These are phyloP conservation scores for Leccinum disarticulatum DNA, from an alignment of 768 basidiomycete genomes.

Conservation along the genomic window DNA sequence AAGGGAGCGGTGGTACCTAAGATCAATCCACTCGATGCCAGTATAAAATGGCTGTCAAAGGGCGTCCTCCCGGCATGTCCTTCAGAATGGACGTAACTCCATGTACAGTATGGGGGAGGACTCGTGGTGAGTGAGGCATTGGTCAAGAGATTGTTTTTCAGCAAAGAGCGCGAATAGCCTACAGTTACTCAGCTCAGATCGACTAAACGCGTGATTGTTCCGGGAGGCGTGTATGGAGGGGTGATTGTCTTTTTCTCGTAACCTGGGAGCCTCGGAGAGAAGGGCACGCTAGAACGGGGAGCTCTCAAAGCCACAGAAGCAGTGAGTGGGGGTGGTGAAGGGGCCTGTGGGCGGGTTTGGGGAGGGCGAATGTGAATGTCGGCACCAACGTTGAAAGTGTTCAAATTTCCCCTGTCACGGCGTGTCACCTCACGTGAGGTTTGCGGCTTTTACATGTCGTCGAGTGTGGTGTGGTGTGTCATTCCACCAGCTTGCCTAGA, in stretches of 20 bases:
- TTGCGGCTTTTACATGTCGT: too few relatives aligned
- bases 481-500: slow-evolving; percentile 56
- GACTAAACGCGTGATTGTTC: slow-evolving; percentile 15
- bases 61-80: slow-evolving; percentile 45
- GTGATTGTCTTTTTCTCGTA: slow-evolving; percentile 41
- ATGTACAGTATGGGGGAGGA: slow-evolving; percentile 13
- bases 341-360: too few relatives aligned
- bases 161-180: background rate
- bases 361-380: too few relatives aligned
- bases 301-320: background rate
- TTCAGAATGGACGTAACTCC: slow-evolving; percentile 29
- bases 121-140: slow-evolving; percentile 10
- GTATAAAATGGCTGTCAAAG: slow-evolving; percentile 44
- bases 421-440: too few relatives aligned
- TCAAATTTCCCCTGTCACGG: too few relatives aligned
- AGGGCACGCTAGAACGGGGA: slow-evolving; percentile 15
- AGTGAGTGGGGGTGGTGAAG: too few relatives aligned
- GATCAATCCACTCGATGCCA: slow-evolving; percentile 30
- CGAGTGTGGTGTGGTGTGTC: too few relatives aligned
- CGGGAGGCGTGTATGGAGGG: slow-evolving; percentile 21
- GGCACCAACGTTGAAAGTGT: too few relatives aligned
- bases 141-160: slow-evolving; percentile 18
- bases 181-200: slow-evolving; percentile 14
- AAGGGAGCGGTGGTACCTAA: background rate
- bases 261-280: slow-evolving; percentile 41